Percentiles rank a stretch among this genome's conserved stretches.
Evolutionary conservation across 192 early-diverging fungal species (phyloP).

Genomic region (Helicostylum pulchrum): DNA sequence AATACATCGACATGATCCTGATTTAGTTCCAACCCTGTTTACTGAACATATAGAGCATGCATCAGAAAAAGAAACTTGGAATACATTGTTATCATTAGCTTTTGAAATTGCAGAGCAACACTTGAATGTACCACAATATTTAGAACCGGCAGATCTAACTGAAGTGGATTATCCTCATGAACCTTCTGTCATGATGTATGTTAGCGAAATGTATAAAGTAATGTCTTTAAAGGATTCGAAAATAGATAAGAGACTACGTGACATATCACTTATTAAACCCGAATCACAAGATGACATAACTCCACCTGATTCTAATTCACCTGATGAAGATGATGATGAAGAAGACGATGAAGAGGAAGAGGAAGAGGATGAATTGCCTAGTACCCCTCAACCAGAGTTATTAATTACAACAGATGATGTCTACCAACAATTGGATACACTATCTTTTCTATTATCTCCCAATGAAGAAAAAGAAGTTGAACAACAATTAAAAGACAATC

Average conservation of each 20-base stretch:
- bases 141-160: constrained; percentile 44
- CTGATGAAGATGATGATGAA: not conserved
- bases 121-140: constrained; percentile 38
- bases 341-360: not conserved
- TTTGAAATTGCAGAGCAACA: constrained; percentile 42
- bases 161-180: constrained; percentile 53
- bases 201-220: constrained; percentile 46
- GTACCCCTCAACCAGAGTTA: constrained; percentile 7
- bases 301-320: not conserved
- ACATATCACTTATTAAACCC: not conserved
- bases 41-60: constrained; percentile 27
- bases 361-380: not conserved
- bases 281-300: not conserved
- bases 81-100: constrained; percentile 29
- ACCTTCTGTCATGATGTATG: constrained; percentile 51
- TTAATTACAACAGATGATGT: not conserved
- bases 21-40: constrained; percentile 10
- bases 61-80: constrained; percentile 36
- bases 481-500: not conserved
- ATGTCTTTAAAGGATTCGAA: constrained; percentile 32
- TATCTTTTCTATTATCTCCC: not conserved
- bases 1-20: constrained; percentile 31
- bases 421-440: not conserved
- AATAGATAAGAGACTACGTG: constrained; percentile 2
- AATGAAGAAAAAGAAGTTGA: not conserved